phyloP scores from a whole-genome alignment of 352 stramenopile species.

The Phytopythium delawarense region DNA sequence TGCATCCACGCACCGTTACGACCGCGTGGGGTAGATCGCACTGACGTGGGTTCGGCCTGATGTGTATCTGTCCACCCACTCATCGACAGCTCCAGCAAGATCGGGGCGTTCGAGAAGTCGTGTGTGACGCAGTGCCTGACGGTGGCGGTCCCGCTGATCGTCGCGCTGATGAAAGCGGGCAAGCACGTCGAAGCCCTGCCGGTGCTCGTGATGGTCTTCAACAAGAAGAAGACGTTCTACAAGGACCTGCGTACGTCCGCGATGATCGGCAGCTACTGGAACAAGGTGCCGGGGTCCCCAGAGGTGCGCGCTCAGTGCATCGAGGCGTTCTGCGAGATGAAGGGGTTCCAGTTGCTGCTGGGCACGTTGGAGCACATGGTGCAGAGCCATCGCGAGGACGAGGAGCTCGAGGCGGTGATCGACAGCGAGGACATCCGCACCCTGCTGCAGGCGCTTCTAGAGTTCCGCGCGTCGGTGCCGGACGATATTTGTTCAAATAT shows the following conservation, averaged over 20 bases:
- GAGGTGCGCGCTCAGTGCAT: conserved; percentile 85
- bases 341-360: conserved; percentile 73
- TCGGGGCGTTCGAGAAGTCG: conserved; percentile 80
- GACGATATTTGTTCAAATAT: conserved; percentile 61
- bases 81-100: conserved; percentile 74
- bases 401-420: conserved; percentile 51
- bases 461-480: conserved; percentile 64
- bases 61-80: background rate
- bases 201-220: conserved; percentile 80
- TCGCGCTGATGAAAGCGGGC: conserved; percentile 69
- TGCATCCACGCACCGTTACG: background rate
- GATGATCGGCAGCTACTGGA: conserved; percentile 90
- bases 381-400: conserved; percentile 32
- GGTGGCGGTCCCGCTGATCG: conserved; percentile 57
- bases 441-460: conserved; percentile 72
- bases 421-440: conserved; percentile 81
- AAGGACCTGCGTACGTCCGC: conserved; percentile 83
- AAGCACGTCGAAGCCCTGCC: conserved; percentile 61
- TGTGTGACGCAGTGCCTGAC: conserved; percentile 80
- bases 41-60: background rate
- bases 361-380: conserved; percentile 73
- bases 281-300: conserved; percentile 74
- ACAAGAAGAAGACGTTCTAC: conserved; percentile 90
- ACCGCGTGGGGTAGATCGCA: background rate
- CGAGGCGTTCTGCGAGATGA: conserved; percentile 73